Evolutionary conservation across 1,284 basidiomycete genomes (phyloP).

Genomic region (Pseudozyma flocculosa): DNA sequence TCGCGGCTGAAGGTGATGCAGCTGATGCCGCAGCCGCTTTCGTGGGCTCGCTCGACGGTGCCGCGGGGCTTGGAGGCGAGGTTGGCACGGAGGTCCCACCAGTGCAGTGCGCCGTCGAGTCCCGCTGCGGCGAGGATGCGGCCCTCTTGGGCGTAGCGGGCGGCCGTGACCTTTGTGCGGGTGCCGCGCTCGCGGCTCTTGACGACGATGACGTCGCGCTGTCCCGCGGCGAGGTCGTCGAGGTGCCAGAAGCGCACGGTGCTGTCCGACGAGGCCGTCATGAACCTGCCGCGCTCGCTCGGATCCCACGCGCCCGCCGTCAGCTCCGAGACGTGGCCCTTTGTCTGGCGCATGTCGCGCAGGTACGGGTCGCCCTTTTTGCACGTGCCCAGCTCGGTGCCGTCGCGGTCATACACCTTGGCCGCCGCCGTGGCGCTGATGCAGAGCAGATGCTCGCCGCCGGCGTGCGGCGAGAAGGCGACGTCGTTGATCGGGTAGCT

Average conservation of each 20-base stretch:
- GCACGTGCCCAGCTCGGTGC: conserved; percentile 49
- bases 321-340: conserved; percentile 89
- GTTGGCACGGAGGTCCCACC: conserved; percentile 90
- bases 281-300: conserved; percentile 74
- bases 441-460: conserved; percentile 29
- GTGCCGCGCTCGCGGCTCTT: conserved; percentile 95
- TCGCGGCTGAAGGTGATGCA: conserved; percentile 82
- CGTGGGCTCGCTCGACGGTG: conserved; percentile 81
- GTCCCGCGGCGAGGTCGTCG: conserved; percentile 75
- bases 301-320: conserved; percentile 91
- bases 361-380: conserved; percentile 97
- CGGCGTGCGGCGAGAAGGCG: conserved; percentile 19
- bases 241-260: conserved; percentile 97
- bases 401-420: conserved; percentile 71
- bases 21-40: conserved; percentile 77
- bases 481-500: conserved; percentile 65
- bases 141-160: conserved; percentile 11
- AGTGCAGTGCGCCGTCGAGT: conserved; percentile 82
- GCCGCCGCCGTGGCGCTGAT: conserved; percentile 85
- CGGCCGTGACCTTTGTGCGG: conserved; percentile 80
- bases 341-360: conserved; percentile 95
- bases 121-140: conserved; percentile 66
- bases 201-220: conserved; percentile 90
- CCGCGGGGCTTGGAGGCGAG: conserved; percentile 79
- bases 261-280: conserved; percentile 90